A percentile compares a stretch with the other conserved stretches of the same genome.
Evolutionary conservation across 2,329 filamentous ascomycete genomes (phyloP).

Genomic region (Arthrobotrys conoides): DNA sequence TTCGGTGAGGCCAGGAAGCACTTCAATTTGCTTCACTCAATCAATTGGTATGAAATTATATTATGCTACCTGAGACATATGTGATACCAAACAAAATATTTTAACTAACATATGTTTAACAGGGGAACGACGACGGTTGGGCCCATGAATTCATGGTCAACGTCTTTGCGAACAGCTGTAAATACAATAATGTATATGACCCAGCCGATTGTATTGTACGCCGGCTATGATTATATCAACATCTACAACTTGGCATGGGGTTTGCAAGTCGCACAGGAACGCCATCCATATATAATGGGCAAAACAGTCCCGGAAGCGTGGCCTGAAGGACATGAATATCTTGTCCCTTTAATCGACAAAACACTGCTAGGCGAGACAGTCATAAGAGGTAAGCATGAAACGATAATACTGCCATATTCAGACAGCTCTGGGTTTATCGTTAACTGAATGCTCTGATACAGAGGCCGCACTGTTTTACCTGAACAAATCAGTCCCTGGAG

Average conservation of each 20-base stretch:
- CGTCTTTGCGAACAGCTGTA: conserved; percentile 38
- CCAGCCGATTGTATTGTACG: conserved; percentile 45
- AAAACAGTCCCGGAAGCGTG: conserved; percentile 49
- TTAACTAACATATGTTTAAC: background rate
- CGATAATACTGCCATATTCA: background rate
- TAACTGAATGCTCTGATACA: background rate
- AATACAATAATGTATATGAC: conserved; percentile 58
- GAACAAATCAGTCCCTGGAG: conserved; percentile 54
- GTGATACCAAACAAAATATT: background rate
- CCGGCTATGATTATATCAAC: conserved; percentile 51
- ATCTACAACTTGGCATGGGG: conserved; percentile 58
- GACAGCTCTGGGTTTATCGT: background rate
- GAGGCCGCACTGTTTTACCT: conserved; percentile 54
- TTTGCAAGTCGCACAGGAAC: conserved; percentile 47
- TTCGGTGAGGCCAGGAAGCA: conserved; percentile 55
- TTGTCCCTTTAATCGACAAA: conserved; percentile 51
- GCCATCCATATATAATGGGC: conserved; percentile 55
- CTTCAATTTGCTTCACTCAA: conserved; percentile 52
- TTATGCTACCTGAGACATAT: background rate
- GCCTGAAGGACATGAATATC: conserved; percentile 47
- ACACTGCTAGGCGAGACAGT: conserved; percentile 52
- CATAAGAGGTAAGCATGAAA: conserved; percentile 30
- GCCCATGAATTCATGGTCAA: conserved; percentile 49
- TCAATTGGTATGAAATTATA: conserved; percentile 33
- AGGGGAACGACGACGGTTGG: conserved; percentile 40